Conservation (phyloP, 768 basidiomycete genomes). For the Mycena crocata region DNA sequence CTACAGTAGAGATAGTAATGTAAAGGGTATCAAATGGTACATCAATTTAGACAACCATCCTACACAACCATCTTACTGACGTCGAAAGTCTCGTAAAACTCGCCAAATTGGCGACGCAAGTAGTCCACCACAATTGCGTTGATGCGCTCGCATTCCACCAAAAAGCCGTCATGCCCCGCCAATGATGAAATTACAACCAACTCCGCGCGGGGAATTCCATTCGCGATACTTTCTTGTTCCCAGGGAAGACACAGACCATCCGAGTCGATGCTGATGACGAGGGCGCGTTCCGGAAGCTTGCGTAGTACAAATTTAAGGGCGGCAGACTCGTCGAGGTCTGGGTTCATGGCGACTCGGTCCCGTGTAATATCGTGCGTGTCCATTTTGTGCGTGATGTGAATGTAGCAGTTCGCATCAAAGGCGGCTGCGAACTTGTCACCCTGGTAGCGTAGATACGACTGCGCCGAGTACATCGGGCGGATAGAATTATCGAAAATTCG, state of each 20-base stretch:
- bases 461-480: constrained; percentile 85
- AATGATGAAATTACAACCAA: constrained; percentile 85
- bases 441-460: constrained; percentile 96
- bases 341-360: constrained; percentile 51
- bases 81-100: constrained; percentile 59
- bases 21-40: too few relatives aligned
- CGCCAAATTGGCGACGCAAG: constrained; percentile 78
- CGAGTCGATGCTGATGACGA: constrained; percentile 91
- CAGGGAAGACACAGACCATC: constrained; percentile 93
- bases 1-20: neutral
- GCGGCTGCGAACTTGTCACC: constrained; percentile 94
- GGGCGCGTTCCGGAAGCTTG: constrained; percentile 77
- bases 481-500: constrained; percentile 69
- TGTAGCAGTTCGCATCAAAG: constrained; percentile 98
- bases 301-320: constrained; percentile 68
- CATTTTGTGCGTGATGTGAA: constrained; percentile 84
- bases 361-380: constrained; percentile 94
- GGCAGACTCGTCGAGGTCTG: constrained; percentile 39
- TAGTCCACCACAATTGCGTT: constrained; percentile 81
- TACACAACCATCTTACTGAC: too few relatives aligned
- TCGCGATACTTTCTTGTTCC: constrained; percentile 88
- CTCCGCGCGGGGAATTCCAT: constrained; percentile 80
- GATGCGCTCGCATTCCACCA: constrained; percentile 95
- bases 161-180: constrained; percentile 96
- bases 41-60: too few relatives aligned